Evolutionary conservation across 139 green algal genomes (phyloP).

Genomic region (Chlorella sp.): DNA sequence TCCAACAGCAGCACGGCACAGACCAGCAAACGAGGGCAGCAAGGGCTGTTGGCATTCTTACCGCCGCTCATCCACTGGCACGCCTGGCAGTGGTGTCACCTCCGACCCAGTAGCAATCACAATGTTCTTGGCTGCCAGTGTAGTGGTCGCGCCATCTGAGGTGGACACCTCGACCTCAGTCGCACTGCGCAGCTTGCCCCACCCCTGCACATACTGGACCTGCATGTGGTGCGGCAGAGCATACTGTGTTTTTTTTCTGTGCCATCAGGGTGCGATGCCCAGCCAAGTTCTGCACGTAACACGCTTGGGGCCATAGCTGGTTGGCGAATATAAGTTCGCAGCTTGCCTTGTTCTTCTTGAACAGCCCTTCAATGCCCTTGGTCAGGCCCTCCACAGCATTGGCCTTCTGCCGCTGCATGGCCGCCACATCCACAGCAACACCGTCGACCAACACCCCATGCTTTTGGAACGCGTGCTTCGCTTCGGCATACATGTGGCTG

Average conservation of each 20-base stretch:
- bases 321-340: background rate
- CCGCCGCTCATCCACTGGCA: slow-evolving; percentile 95
- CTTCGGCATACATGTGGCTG: slow-evolving; percentile 94
- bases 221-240: slow-evolving; percentile 43
- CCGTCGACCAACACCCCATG: slow-evolving; percentile 80
- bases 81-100: slow-evolving; percentile 84
- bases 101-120: slow-evolving; percentile 97
- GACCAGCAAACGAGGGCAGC: too few species aligned
- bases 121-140: slow-evolving; percentile 89
- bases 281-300: background rate
- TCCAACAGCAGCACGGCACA: background rate
- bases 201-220: slow-evolving; percentile 95
- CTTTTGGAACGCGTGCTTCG: slow-evolving; percentile 80
- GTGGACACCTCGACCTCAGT: slow-evolving; percentile 87
- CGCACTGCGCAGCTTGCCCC: slow-evolving; percentile 78
- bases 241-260: background rate
- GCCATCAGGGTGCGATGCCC: background rate
- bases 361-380: slow-evolving; percentile 97
- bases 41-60: slow-evolving; percentile 33
- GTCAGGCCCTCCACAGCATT: slow-evolving; percentile 91
- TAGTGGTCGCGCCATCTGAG: slow-evolving; percentile 69
- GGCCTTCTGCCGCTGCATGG: slow-evolving; percentile 97
- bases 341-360: slow-evolving; percentile 99
- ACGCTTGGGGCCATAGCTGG: background rate
- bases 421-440: slow-evolving; percentile 76